Evolutionary conservation across 2,329 filamentous ascomycete species (phyloP).

Genomic region (Aspergillus sp.): DNA sequence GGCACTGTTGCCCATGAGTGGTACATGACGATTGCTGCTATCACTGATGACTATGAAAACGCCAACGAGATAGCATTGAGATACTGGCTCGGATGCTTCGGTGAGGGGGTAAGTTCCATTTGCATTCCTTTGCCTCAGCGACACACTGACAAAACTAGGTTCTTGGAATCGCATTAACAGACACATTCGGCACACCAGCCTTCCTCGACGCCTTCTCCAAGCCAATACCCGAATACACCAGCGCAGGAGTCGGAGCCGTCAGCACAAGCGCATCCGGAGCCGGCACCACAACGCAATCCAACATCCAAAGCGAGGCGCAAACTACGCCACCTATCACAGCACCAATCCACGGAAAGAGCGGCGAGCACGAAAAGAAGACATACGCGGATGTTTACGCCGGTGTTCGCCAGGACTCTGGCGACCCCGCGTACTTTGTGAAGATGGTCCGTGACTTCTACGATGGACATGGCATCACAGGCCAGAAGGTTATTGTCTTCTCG

Average conservation of each 20-base stretch:
- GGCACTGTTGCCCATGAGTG: conserved; percentile 95
- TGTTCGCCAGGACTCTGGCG: conserved; percentile 83
- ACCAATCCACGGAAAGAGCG: conserved; percentile 23
- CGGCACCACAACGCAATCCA: conserved; percentile 39
- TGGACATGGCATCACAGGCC: conserved; percentile 62
- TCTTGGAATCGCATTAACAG: conserved; percentile 82
- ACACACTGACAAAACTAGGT: conserved; percentile 41
- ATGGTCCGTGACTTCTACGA: conserved; percentile 77
- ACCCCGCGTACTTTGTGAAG: conserved; percentile 72
- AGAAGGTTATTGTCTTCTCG: conserved; percentile 90
- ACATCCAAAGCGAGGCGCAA: conserved; percentile 30
- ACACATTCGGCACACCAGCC: conserved; percentile 88
- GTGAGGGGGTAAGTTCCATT: conserved; percentile 53
- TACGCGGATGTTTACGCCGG: conserved; percentile 80
- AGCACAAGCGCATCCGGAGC: conserved; percentile 34
- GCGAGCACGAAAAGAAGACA: conserved; percentile 46
- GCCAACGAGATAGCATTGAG: conserved; percentile 78
- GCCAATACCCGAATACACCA: conserved; percentile 47
- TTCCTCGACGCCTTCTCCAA: conserved; percentile 81
- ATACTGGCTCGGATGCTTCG: conserved; percentile 90
- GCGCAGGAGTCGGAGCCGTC: conserved; percentile 33
- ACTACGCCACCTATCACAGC: conserved; percentile 41
- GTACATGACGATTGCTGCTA: conserved; percentile 98
- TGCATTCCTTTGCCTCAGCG: neutral
- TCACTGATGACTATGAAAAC: conserved; percentile 73